Base-by-base conservation (phyloP, 495 filamentous ascomycete genomes). In the Penicillium egyptiacum region DNA sequence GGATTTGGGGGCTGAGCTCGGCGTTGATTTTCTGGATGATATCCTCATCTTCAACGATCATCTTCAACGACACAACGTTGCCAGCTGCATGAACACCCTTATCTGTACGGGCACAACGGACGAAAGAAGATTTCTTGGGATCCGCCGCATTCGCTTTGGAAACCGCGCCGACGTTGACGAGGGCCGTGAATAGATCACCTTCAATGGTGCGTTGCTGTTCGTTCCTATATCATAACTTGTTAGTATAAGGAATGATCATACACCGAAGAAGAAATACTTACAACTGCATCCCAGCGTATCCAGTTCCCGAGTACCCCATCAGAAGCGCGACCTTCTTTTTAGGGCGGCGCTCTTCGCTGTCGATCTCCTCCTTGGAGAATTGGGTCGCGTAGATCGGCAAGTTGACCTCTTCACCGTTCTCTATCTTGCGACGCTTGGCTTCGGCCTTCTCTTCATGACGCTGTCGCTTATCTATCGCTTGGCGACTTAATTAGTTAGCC, bases 71-170 rank as follows among this genome's bases (percentile, higher is more conserved):
- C 35, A 98, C 88, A 48, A 98, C 86, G 70, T 98, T 98, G 10
- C 95, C 94, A 2, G 94, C 95, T 2, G 94, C 94, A 69, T 98
- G 95, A 3, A 98, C 94, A 53, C 95, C 95, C 77, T 97, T 98
- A 74, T 98, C 94, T 5, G 94, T 98, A 37, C 94, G 82, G 11
- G 94, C 94, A 70, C 94, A 98, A 40, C 94, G 88, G 22, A 95
- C 88, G 48, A 98, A 82, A 16, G 90, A 89, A 7, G 93, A 96
- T 72, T 98, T 98, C 70, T 93, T 96, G 1, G 94, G 94, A 67
- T 98, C 94, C 51, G 94, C 82, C 6, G 93, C 93, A 70, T 98
- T 98, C 53, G 91, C 92, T 65, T 95, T 96, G 22, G 93, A 96
- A 57, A 98, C 94, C 58, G 93, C 92, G 20, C 92, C 90, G 20